Evolutionary conservation across 2,329 filamentous ascomycete genomes (phyloP).

Genomic region (Leptographium procerum): DNA sequence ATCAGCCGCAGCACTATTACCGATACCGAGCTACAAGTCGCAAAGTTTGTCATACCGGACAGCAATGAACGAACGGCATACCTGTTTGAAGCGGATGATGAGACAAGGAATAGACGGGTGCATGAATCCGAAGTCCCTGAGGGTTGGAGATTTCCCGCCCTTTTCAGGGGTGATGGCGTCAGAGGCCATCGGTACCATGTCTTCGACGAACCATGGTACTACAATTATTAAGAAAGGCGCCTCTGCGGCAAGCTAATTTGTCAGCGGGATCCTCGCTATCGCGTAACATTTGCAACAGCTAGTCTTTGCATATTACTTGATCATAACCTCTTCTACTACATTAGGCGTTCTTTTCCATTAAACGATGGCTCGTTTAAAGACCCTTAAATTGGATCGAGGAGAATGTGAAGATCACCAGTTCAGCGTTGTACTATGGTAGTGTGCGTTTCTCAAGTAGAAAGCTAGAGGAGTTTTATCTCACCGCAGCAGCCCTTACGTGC

Average conservation of each 20-base stretch:
- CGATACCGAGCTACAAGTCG: conserved; percentile 92
- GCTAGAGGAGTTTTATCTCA: too few species aligned
- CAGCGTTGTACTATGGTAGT: too few species aligned
- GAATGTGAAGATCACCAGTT: too few species aligned
- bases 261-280: not conserved
- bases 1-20: conserved; percentile 87
- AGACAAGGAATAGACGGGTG: conserved; percentile 48
- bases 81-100: conserved; percentile 33
- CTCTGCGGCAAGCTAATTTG: not conserved
- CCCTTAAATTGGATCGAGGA: too few species aligned
- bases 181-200: conserved; percentile 89
- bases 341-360: too few species aligned
- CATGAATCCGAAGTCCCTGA: conserved; percentile 63
- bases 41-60: conserved; percentile 80
- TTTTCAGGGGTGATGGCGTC: conserved; percentile 79
- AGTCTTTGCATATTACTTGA: not conserved
- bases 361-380: too few species aligned
- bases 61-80: conserved; percentile 33
- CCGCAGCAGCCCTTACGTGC: too few species aligned
- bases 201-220: conserved; percentile 82
- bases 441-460: too few species aligned
- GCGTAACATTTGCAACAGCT: too few species aligned
- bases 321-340: too few species aligned
- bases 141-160: conserved; percentile 69
- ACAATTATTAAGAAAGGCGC: conserved; percentile 21